Base-by-base conservation (phyloP, 2,329 filamentous ascomycete species). In the Aspergillus spinulosporus region DNA sequence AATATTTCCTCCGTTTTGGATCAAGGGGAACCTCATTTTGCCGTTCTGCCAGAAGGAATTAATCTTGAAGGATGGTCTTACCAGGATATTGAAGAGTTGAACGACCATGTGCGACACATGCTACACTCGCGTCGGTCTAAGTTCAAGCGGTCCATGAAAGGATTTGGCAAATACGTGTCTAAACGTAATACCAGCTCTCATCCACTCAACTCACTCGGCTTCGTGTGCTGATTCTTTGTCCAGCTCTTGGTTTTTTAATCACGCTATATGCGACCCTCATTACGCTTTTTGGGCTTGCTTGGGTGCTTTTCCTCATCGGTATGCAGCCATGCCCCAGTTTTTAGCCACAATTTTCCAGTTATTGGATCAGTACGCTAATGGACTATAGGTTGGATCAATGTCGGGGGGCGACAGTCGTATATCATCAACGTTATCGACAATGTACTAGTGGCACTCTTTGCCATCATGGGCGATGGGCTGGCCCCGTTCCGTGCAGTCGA, bases 301-400 rank as follows among this genome's bases (percentile, higher is more conserved):
- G 90, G 91, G 90, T 96, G 1, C 81, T 95, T n/a, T 94, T 93
- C 74, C 78, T 95, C 53, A 96, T 96, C 69, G 89, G 87, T 78
- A 72, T 54, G 71, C 58, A 32, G 14, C 12, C 6, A 14, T 48
- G 21, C 21, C 21, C 21, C 21, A 21, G 21, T 21, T 21, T 21
- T 21, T 21, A 21, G 21, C 21, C 21, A 21, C 21, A 21, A 21
- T 21, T 12, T 9, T 26, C 5, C 28, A 7, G 4, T n/a, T 14
- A 3, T 5, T 12, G 47, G 31, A 2, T 4, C 28, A 12, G n/a
- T 3, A 9, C n/a, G 14, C 39, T 56, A 49, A 58, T 12, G 28
- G 14, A 47, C 5, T 6, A 6, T 45, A 79, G 80, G 84, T 47
- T 95, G 90, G 90, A 90, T 94, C 68, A 92, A 91, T 61, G 87